phyloP scores from a whole-genome alignment of 768 basidiomycete genomes.

The Lactarius quietus region DNA sequence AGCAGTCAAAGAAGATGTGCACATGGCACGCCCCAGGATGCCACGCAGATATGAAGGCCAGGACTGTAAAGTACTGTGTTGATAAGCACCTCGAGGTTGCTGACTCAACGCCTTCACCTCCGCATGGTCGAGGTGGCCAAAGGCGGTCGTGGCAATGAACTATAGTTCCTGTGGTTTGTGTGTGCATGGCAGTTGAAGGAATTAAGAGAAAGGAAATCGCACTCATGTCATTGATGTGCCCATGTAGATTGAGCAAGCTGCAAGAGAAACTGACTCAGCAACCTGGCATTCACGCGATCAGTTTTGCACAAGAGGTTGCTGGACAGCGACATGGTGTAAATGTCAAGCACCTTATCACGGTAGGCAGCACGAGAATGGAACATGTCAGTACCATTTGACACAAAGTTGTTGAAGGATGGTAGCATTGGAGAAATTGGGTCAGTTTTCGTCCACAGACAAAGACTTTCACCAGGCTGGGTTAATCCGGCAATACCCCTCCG shows the following conservation, averaged over 20 bases:
- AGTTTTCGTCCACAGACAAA: too few species aligned
- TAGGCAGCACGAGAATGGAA: constrained; percentile 74
- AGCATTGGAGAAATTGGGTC: constrained; percentile 49
- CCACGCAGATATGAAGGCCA: constrained; percentile 61
- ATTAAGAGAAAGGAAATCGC: not conserved
- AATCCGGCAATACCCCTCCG: too few species aligned
- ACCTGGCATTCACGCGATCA: constrained; percentile 79
- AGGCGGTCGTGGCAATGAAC: constrained; percentile 58
- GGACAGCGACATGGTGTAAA: constrained; percentile 72
- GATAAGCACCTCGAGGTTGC: constrained; percentile 79
- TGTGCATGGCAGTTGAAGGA: constrained; percentile 9
- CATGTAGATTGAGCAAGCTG: constrained; percentile 78
- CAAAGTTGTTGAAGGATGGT: constrained; percentile 82
- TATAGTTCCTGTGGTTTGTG: constrained; percentile 56
- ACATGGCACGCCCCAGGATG: constrained; percentile 57
- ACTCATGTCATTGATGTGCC: constrained; percentile 73
- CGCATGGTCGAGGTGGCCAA: constrained; percentile 55
- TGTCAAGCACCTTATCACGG: constrained; percentile 74
- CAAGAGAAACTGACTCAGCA: constrained; percentile 73
- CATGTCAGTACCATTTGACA: constrained; percentile 75
- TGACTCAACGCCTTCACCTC: constrained; percentile 63
- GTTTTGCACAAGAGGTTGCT: constrained; percentile 74
- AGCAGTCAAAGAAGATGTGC: constrained; percentile 79
- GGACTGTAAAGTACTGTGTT: constrained; percentile 85
- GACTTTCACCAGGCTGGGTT: too few species aligned